These are phyloP conservation scores for Astraeus odoratus DNA, from an alignment of 768 basidiomycete genomes.

Conservation along the genomic window DNA sequence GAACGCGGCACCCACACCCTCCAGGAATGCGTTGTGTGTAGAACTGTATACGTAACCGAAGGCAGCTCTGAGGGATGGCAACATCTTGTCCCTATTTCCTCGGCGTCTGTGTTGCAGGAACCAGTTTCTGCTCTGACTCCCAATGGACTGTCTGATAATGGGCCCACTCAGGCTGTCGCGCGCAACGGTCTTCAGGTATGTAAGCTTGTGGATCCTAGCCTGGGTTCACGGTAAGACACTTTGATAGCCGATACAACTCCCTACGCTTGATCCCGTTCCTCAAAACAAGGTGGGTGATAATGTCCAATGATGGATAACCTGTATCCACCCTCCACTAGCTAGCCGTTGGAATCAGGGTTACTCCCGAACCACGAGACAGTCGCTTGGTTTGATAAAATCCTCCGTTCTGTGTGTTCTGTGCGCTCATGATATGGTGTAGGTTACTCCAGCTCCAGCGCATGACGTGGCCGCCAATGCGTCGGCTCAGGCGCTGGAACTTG, in stretches of 20 bases:
- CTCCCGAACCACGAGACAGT: constrained; percentile 12
- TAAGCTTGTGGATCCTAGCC: no score
- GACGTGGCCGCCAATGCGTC: constrained; percentile 23
- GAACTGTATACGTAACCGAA: constrained; percentile 51
- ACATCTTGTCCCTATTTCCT: constrained; percentile 30
- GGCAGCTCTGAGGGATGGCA: constrained; percentile 45
- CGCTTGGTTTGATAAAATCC: constrained; percentile 10
- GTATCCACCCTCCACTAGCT: constrained; percentile 14
- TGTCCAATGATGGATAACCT: neutral
- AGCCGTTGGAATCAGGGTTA: constrained; percentile 10
- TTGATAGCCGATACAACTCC: constrained; percentile 24
- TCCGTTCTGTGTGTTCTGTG: neutral
- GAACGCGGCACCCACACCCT: constrained; percentile 2
- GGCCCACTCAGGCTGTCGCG: constrained; percentile 8
- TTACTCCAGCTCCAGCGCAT: constrained; percentile 9
- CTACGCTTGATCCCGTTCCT: constrained; percentile 25
- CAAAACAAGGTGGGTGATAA: constrained; percentile 21
- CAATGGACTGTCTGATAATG: constrained; percentile 9
- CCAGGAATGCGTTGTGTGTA: constrained; percentile 78
- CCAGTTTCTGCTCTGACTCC: neutral
- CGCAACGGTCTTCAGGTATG: constrained; percentile 20
- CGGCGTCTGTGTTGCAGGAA: constrained; percentile 5
- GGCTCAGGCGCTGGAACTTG: constrained; percentile 42
- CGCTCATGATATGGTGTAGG: constrained; percentile 11
- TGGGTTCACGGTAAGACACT: neutral